phyloP scores from a whole-genome alignment of 176 grass and related monocot genomes.

The barley (Hordeum vulgare) region MorexV3_pseudomolecules_assembly NC_058522.1:338183169-338183668 shows the following conservation, averaged over 20 bases:
- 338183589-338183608: not conserved
- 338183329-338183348: slow-evolving; percentile 53
- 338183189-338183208: slow-evolving; percentile 64
- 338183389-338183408: slow-evolving; percentile 41
- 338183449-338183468: slow-evolving; percentile 34
- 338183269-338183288: not conserved
- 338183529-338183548: slow-evolving; percentile 57
- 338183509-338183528: slow-evolving; percentile 68
- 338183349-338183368: slow-evolving; percentile 70
- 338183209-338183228: too few species aligned
- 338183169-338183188: slow-evolving; percentile 56
- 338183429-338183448: slow-evolving; percentile 31
- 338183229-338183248: slow-evolving; percentile 44
- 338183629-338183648: not conserved
- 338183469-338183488: slow-evolving; percentile 55
- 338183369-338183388: slow-evolving; percentile 51
- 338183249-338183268: slow-evolving; percentile 32
- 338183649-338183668: not conserved
- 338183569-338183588: not conserved
- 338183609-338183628: not conserved
- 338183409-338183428: slow-evolving; percentile 29
- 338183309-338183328: not conserved
- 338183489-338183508: slow-evolving; percentile 77
- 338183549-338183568: slow-evolving; percentile 50
- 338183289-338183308: not conserved